Evolutionary conservation across 345 rosid genomes (phyloP), one percentile per base, ranked within the genome.

Genomic region (Citrus inodora): DNA sequence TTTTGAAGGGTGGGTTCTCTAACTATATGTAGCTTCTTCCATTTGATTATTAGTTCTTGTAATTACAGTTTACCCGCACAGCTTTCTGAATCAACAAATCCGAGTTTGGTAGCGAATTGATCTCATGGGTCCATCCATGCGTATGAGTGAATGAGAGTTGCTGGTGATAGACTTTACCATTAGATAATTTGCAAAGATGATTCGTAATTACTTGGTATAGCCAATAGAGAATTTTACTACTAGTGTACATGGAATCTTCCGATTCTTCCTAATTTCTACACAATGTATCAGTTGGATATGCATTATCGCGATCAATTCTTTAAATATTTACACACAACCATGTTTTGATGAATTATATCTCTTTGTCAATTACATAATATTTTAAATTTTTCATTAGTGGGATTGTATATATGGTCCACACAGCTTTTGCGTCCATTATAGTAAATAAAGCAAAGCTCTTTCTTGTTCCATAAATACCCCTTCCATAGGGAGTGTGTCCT

Each of bases 401-500:
- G 32, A 46, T 69, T 84, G 10, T 46, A 46, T 46, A 3, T 46
- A 46, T 46, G 51, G 51, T 46, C 51, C 73, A 78, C 85, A 88
- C 87, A 87, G 88, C 64, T 73, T 46, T 83, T 81, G 71, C 80
- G 82, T 84, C 86, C 84, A 79, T 80, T 82, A 80, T 66, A 76
- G 24, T 71, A 60, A 76, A 53, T 16, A 46, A 16, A 53, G 58
- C 58, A 16, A 53, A 75, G 71, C 70, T 37, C n/a, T 53, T 71
- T 71, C 64, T 70, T 64, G 75, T 62, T 78, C 84, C 78, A 87
- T 90, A 92, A 83, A 89, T 88, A 88, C 82, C 84, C 81, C 68
- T 71, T n/a, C 51, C 78, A 30, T 40, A 79, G 67, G 86, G 88
- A 86, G 94, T 92, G 97, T 90, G 94, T 84, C 83, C 79, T 71